Base-by-base conservation (phyloP, 805 yeast species). In the Barnettozyma salicaria region DNA sequence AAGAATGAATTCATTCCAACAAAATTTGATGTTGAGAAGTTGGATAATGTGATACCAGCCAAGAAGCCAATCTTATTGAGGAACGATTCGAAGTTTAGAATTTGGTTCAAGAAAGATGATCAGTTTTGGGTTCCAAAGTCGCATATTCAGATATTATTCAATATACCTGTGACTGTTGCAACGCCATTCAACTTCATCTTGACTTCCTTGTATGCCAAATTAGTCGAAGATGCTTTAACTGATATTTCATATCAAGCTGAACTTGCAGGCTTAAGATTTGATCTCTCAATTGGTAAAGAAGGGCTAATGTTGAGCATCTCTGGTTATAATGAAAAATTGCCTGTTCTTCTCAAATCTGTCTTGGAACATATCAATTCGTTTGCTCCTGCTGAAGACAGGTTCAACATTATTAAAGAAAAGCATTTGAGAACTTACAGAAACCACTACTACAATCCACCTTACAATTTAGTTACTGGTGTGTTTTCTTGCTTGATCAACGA, bases 61-160 rank as follows among this genome's bases (percentile, higher is more conserved):
- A 67, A 67, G 20, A 74, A 72, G 42, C 96, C 97, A 2, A 64
- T 65, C 25, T 63, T 87, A 27, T 61, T 92, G 38, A 61, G 70
- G 41, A 67, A 72, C 31, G 67, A 70, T 31, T 60, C 69, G 11
- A 67, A 67, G 32, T 59, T 68, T 26, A 79, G 78, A 48, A 63
- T 85, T 25, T 90, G 97, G 97, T 85, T 68, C 58, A 90, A 90
- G 57, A 81, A 81, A 49, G 96, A 90, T 62, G 96, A 90, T 48
- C 76, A 80, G 34, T 84, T 90, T 55, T 76, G 82, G 67, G 83
- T 85, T 13, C 98, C 97, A 34, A 84, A 89, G 61, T 92, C 92
- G 1, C 67, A 74, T 33, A 74, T 88, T 21, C 73, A 74, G 27
- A 56, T 86, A 36, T 66, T 73, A 27, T 68, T 90, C 45, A 79